A percentile compares a stretch with the other conserved stretches of the same genome.
phyloP scores from a whole-genome alignment of 352 stramenopile genomes.

The Phytophthora macrochlamydospora region DNA sequence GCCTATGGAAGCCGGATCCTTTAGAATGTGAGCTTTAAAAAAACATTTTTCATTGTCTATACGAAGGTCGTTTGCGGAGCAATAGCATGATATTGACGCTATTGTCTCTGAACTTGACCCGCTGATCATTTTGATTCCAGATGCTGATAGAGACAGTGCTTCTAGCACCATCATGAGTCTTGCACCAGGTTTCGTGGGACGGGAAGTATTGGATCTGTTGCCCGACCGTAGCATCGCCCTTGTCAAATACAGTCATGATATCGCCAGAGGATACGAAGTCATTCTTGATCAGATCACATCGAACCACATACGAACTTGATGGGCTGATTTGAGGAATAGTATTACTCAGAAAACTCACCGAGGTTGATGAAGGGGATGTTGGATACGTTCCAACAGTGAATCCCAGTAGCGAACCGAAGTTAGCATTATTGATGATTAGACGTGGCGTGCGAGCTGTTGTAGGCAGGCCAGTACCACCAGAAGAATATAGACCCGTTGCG shows the following conservation, averaged over 20 bases:
- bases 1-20: neutral
- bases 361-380: neutral
- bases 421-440: conserved; percentile 9
- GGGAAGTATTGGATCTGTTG: conserved; percentile 3
- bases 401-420: conserved; percentile 3
- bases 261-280: neutral
- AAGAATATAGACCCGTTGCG: conserved; percentile 23
- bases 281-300: conserved; percentile 11
- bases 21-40: neutral
- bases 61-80: neutral
- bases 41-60: neutral
- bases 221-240: neutral
- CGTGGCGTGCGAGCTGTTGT: neutral
- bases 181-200: neutral
- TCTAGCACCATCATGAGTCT: neutral
- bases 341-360: neutral
- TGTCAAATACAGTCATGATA: neutral
- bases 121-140: conserved; percentile 2
- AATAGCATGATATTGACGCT: neutral
- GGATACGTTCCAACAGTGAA: conserved; percentile 5
- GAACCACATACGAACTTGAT: conserved; percentile 1
- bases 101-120: neutral
- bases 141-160: neutral
- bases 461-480: conserved; percentile 17
- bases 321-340: conserved; percentile 7